A percentile compares a stretch with the other conserved stretches of the same genome.
Evolutionary conservation across 495 filamentous ascomycete species (phyloP).

Genomic region (Xylaria curta): DNA sequence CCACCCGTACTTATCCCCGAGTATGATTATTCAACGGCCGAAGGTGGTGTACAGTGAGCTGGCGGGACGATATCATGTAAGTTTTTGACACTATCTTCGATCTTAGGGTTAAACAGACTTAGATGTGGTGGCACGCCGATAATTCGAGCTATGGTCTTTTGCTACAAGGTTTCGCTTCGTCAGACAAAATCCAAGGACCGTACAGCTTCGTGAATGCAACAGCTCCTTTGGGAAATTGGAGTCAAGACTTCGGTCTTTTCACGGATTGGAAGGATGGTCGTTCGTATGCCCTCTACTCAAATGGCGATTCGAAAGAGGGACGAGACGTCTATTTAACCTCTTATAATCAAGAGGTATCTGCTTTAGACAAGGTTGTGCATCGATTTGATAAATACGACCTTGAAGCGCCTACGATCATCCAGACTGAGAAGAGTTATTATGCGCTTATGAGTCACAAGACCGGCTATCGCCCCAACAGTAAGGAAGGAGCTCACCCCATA

Average conservation of each 20-base stretch:
- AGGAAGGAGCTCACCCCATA: slow-evolving; percentile 7
- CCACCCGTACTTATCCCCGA: slow-evolving; percentile 45
- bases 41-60: slow-evolving; percentile 51
- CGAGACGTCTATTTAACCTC: slow-evolving; percentile 51
- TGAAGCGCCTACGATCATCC: slow-evolving; percentile 52
- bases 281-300: slow-evolving; percentile 52
- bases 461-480: slow-evolving; percentile 54
- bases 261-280: slow-evolving; percentile 52
- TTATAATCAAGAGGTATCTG: slow-evolving; percentile 46
- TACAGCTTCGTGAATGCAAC: slow-evolving; percentile 50
- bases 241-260: slow-evolving; percentile 55
- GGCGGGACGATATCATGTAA: slow-evolving; percentile 46
- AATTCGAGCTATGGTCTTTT: slow-evolving; percentile 52
- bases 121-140: slow-evolving; percentile 60
- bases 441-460: slow-evolving; percentile 57
- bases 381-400: slow-evolving; percentile 54
- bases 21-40: slow-evolving; percentile 51
- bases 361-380: slow-evolving; percentile 46
- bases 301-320: slow-evolving; percentile 48
- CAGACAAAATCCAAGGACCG: slow-evolving; percentile 47
- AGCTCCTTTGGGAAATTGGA: slow-evolving; percentile 54
- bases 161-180: slow-evolving; percentile 49
- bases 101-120: slow-evolving; percentile 15
- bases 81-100: slow-evolving; percentile 17
- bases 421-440: slow-evolving; percentile 53